Percentiles rank a stretch among this genome's conserved stretches.
These are phyloP conservation scores for Nicotiana otophora DNA, from an alignment of 257 asterid species.

Conservation along the genomic window DNA sequence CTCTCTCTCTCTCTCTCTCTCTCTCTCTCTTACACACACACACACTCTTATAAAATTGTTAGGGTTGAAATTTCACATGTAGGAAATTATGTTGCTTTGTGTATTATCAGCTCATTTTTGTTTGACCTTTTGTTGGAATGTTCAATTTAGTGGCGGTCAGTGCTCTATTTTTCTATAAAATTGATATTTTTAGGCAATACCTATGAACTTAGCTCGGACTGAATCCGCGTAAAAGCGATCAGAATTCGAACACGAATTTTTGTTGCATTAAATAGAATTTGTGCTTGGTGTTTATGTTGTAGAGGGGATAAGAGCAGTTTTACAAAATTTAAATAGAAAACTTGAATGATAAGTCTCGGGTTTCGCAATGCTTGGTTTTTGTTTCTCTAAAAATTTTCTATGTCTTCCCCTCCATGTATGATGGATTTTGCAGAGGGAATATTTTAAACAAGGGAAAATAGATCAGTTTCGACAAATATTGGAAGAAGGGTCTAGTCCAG, in stretches of 20 bases:
- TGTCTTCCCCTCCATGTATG: background rate
- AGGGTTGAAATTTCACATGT: background rate
- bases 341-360: background rate
- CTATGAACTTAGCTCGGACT: too few species aligned
- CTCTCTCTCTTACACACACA: background rate
- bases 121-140: background rate
- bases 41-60: background rate
- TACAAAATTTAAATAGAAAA: background rate
- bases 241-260: background rate
- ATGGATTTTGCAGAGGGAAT: conserved; percentile 74
- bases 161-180: too few species aligned
- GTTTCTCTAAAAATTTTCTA: background rate
- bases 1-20: too few species aligned
- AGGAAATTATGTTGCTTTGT: background rate
- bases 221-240: too few species aligned
- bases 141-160: background rate
- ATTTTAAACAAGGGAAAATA: conserved; percentile 92
- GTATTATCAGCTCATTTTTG: background rate
- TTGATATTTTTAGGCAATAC: too few species aligned
- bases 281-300: background rate
- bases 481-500: conserved; percentile 99
- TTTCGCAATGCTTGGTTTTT: background rate
- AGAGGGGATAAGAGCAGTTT: background rate
- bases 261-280: background rate
- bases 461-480: conserved; percentile 89